Evolutionary conservation across 139 green algal genomes (phyloP).

Genomic region (Closterium sp.): DNA sequence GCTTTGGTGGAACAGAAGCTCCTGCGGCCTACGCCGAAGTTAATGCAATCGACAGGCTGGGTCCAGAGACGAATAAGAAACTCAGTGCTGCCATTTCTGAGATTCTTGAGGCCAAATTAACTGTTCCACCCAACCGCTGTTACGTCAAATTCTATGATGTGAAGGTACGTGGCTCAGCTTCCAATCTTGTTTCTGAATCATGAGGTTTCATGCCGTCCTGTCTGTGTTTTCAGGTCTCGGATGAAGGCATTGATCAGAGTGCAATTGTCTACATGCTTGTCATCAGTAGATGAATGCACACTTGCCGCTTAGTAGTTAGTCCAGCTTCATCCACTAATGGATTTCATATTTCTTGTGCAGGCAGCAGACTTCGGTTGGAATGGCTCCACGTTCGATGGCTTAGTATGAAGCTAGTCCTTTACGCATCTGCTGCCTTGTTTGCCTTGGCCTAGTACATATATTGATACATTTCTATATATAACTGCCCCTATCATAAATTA

Average conservation of each 20-base stretch:
- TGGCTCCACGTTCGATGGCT: slow-evolving; percentile 9
- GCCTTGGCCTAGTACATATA: too few relatives aligned
- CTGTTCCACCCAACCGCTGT: slow-evolving; percentile 47
- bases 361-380: slow-evolving; percentile 29
- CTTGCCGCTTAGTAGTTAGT: neutral
- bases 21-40: slow-evolving; percentile 51
- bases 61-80: slow-evolving; percentile 46
- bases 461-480: too few relatives aligned
- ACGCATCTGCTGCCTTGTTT: neutral
- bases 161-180: slow-evolving; percentile 44
- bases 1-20: slow-evolving; percentile 55
- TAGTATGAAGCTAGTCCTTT: neutral
- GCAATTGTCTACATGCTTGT: neutral
- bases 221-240: neutral
- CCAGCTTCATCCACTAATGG: neutral
- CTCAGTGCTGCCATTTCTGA: slow-evolving; percentile 43
- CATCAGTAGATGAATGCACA: neutral
- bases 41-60: slow-evolving; percentile 49
- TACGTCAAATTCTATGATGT: slow-evolving; percentile 57
- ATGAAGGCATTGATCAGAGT: neutral
- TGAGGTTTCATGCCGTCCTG: neutral
- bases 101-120: slow-evolving; percentile 48
- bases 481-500: too few relatives aligned
- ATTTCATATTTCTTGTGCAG: slow-evolving; percentile 18
- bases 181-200: neutral